Percentiles rank a stretch among this genome's conserved stretches.
Conservation (phyloP, 768 basidiomycete genomes). For the Strobilomyces dryophilus region DNA sequence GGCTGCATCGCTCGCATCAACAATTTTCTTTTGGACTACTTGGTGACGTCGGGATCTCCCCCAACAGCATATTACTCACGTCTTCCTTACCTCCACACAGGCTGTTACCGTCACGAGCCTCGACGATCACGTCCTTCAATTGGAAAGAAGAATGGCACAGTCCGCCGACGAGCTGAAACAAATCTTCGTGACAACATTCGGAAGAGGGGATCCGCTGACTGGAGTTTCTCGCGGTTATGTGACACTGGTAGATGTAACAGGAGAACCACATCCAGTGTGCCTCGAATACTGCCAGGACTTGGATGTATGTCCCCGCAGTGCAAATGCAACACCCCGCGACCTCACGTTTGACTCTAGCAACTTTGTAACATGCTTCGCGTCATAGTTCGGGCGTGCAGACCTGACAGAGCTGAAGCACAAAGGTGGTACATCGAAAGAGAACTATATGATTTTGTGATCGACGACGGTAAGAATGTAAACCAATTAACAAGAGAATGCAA, state of each 20-base stretch:
- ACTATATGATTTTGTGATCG: background rate
- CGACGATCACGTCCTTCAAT: background rate
- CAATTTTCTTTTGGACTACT: background rate
- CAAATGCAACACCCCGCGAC: background rate
- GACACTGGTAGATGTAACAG: background rate
- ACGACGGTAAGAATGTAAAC: background rate
- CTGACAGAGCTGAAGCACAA: background rate
- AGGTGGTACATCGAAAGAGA: background rate
- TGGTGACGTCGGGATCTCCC: background rate
- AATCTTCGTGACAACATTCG: background rate
- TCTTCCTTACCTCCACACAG: background rate
- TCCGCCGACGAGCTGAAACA: background rate
- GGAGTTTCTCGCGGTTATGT: background rate
- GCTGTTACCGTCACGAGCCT: background rate
- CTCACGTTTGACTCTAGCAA: background rate
- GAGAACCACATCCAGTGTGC: background rate
- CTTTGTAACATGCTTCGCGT: background rate
- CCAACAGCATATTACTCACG: background rate
- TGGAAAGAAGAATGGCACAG: background rate
- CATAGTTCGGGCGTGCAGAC: background rate
- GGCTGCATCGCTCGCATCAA: background rate
- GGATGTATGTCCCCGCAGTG: background rate
- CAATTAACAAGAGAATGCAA: background rate
- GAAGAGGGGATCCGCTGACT: background rate
- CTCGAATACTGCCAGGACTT: background rate